These are phyloP conservation scores for Diaporthe destruens DNA, from an alignment of 2,329 filamentous ascomycete species.

Conservation along the genomic window DNA sequence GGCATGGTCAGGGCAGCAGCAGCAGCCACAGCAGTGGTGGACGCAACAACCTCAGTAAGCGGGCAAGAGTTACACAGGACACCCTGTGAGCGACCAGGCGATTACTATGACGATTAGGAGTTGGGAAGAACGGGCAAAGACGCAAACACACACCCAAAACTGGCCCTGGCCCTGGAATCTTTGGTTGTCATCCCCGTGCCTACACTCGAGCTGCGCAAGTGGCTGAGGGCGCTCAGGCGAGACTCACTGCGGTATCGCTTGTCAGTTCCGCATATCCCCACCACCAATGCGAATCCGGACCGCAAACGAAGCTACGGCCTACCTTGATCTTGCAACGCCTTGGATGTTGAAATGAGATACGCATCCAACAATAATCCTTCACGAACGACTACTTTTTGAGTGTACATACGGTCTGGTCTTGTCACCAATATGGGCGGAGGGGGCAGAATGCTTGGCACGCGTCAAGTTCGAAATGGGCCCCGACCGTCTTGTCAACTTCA, in stretches of 20 bases:
- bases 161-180: neutral
- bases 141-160: neutral
- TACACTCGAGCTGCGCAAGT: neutral
- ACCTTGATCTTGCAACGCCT: slow-evolving; percentile 21
- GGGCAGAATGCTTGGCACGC: neutral
- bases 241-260: neutral
- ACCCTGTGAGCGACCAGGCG: neutral
- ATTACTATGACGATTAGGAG: neutral
- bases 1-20: slow-evolving; percentile 71
- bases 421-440: slow-evolving; percentile 7
- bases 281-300: neutral
- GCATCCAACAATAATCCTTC: slow-evolving; percentile 17
- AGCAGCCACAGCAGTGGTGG: slow-evolving; percentile 72
- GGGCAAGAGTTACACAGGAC: neutral
- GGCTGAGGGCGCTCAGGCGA: neutral
- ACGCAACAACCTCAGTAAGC: slow-evolving; percentile 61
- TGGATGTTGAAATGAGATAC: slow-evolving; percentile 25
- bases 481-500: neutral
- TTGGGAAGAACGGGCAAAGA: neutral
- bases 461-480: neutral
- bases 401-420: slow-evolving; percentile 30
- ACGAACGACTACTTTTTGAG: slow-evolving; percentile 6
- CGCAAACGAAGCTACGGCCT: slow-evolving; percentile 28
- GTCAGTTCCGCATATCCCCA: neutral
- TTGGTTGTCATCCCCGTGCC: neutral